Conservation (phyloP, 2,329 filamentous ascomycete genomes). For the Alternaria sp. region DNA sequence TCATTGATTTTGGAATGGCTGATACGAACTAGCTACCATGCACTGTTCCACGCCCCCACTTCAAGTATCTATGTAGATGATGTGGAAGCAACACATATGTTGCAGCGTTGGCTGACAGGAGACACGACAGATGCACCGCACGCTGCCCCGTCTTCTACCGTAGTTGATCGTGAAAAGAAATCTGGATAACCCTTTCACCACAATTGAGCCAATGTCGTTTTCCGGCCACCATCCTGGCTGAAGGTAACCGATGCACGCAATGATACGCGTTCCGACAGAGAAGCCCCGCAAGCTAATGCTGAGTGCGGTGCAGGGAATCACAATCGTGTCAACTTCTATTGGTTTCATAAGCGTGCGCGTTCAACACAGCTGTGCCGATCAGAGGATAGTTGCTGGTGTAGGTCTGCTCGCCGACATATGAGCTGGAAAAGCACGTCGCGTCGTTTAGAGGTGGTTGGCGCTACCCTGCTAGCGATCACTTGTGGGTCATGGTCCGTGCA, state of each 20-base stretch:
- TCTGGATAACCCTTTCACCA: background rate
- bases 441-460: background rate
- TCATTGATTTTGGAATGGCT: background rate
- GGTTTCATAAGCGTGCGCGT: background rate
- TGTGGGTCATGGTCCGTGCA: background rate
- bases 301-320: background rate
- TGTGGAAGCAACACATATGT: background rate
- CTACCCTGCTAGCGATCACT: conserved; percentile 5
- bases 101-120: background rate
- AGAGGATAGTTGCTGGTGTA: conserved; percentile 1
- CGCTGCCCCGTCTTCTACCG: background rate
- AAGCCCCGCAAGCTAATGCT: background rate
- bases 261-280: background rate
- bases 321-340: background rate
- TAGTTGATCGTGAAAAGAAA: background rate
- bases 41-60: background rate
- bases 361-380: conserved; percentile 4
- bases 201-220: background rate
- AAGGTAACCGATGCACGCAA: background rate
- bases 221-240: background rate
- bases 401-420: conserved; percentile 7
- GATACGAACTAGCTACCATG: background rate
- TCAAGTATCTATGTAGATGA: background rate
- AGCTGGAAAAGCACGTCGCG: conserved; percentile 13
- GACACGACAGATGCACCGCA: conserved; percentile 2